Conservation (phyloP, 768 basidiomycete species). For the Amanita brunnescens region DNA sequence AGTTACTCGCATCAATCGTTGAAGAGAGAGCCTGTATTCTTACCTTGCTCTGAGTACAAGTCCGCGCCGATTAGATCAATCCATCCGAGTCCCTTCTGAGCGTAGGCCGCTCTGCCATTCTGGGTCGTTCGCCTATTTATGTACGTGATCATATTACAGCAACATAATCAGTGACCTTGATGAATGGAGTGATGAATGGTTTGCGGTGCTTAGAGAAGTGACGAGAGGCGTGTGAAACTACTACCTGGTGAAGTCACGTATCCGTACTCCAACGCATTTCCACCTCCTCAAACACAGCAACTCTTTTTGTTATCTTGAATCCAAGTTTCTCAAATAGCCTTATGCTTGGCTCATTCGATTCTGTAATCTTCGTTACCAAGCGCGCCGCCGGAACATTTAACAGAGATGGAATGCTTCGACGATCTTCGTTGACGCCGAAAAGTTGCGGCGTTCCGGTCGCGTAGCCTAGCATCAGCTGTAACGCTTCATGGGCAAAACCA, state of each 20-base stretch:
- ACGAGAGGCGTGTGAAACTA: background rate
- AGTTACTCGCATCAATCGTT: background rate
- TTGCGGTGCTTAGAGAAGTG: too few relatives aligned
- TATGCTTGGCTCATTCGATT: constrained; percentile 62
- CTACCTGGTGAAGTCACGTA: background rate
- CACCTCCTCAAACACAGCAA: constrained; percentile 73
- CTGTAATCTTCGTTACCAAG: constrained; percentile 66
- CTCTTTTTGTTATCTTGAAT: constrained; percentile 57
- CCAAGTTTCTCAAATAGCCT: constrained; percentile 69
- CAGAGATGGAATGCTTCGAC: constrained; percentile 18
- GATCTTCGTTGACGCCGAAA: constrained; percentile 13
- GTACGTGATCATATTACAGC: background rate
- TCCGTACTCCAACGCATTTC: constrained; percentile 53
- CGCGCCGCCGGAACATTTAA: constrained; percentile 33
- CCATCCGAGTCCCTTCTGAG: constrained; percentile 11
- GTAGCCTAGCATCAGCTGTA: constrained; percentile 62
- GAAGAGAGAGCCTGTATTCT: constrained; percentile 1
- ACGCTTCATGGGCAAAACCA: constrained; percentile 55
- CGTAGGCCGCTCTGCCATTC: background rate
- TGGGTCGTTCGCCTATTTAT: background rate
- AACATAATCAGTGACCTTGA: background rate
- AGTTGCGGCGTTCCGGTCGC: constrained; percentile 38
- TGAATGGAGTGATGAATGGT: too few relatives aligned
- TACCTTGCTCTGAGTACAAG: constrained; percentile 19
- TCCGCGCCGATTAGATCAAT: constrained; percentile 22